Evolutionary conservation across 2,329 filamentous ascomycete species (phyloP).

Genomic region (Sporothrix schenckii): DNA sequence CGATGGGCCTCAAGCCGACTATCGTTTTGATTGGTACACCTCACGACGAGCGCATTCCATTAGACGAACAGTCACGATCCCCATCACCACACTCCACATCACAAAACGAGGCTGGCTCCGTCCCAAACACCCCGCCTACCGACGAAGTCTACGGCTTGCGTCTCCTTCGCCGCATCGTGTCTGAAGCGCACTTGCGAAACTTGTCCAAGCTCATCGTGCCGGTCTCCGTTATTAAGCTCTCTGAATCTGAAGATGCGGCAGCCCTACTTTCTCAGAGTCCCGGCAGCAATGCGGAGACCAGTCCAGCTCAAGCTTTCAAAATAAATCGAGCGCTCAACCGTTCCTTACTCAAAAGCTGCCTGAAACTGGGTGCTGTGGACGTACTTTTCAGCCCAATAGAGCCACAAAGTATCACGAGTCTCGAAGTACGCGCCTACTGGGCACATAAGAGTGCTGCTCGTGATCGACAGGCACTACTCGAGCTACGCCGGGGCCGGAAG

Average conservation of each 20-base stretch:
- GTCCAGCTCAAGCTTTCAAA: not conserved
- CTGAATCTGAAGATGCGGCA: constrained; percentile 36
- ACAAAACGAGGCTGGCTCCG: constrained; percentile 44
- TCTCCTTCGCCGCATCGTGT: constrained; percentile 60
- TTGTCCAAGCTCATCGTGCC: constrained; percentile 61
- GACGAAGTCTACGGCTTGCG: constrained; percentile 60
- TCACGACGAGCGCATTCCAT: constrained; percentile 50
- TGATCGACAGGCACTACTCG: constrained; percentile 72
- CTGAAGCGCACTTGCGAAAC: constrained; percentile 60
- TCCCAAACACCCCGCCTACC: constrained; percentile 42
- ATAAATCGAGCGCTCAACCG: constrained; percentile 44
- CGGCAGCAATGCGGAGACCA: not conserved
- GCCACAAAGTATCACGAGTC: constrained; percentile 69
- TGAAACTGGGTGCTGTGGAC: constrained; percentile 85
- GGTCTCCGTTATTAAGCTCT: constrained; percentile 56
- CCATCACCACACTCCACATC: constrained; percentile 51
- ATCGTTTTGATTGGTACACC: constrained; percentile 62
- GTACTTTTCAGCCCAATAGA: constrained; percentile 80
- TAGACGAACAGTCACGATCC: constrained; percentile 45
- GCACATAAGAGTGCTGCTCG: constrained; percentile 74
- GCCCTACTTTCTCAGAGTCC: not conserved
- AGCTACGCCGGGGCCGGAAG: constrained; percentile 74
- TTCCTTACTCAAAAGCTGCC: constrained; percentile 65
- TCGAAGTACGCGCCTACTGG: constrained; percentile 83
- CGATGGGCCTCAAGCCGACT: constrained; percentile 58